Conservation (phyloP, 1,284 basidiomycete genomes). For the Moesziomyces parantarcticus region DNA sequence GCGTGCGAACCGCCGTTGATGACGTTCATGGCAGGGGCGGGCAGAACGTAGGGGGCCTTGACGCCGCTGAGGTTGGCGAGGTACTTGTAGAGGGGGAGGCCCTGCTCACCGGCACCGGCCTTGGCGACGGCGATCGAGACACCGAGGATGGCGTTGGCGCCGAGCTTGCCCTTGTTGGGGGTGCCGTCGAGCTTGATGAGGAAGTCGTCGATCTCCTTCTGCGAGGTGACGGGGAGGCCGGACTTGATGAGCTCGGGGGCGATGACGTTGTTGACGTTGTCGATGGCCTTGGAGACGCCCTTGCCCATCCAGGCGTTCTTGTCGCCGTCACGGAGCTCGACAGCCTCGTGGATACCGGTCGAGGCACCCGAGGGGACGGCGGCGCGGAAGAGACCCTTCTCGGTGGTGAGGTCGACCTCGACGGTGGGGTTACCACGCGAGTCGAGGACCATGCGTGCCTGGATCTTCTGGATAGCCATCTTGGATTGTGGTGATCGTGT, state of each 20-base stretch:
- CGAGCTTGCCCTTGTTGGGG: slow-evolving; percentile 98
- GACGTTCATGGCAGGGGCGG: slow-evolving; percentile 88
- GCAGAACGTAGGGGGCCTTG: slow-evolving; percentile 82
- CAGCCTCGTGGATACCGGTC: slow-evolving; percentile 97
- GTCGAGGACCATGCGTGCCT: slow-evolving; percentile 63
- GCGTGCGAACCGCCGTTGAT: slow-evolving; percentile 99
- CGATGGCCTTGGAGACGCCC: slow-evolving; percentile 86
- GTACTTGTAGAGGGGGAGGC: slow-evolving; percentile 94
- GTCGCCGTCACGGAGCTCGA: slow-evolving; percentile 97
- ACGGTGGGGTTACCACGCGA: slow-evolving; percentile 68
- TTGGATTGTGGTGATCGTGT: slow-evolving; percentile 10
- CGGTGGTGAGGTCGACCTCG: slow-evolving; percentile 66
- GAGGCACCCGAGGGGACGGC: slow-evolving; percentile 98
- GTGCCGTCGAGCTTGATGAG: slow-evolving; percentile 98
- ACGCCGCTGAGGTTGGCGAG: slow-evolving; percentile 93
- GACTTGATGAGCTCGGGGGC: slow-evolving; percentile 89
- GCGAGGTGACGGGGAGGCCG: slow-evolving; percentile 85
- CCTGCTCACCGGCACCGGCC: slow-evolving; percentile 79
- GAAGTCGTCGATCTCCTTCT: slow-evolving; percentile 98
- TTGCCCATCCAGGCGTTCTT: slow-evolving; percentile 94
- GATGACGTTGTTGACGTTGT: slow-evolving; percentile 93
- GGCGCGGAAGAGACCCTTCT: slow-evolving; percentile 85
- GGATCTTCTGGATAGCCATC: slow-evolving; percentile 62
- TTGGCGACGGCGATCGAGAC: slow-evolving; percentile 95
- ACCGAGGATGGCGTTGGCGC: slow-evolving; percentile 99